Percentiles rank a stretch among this genome's conserved stretches.
Evolutionary conservation across 176 grass and related monocot species (phyloP).

Genomic region (Sorghum bicolor): DNA sequence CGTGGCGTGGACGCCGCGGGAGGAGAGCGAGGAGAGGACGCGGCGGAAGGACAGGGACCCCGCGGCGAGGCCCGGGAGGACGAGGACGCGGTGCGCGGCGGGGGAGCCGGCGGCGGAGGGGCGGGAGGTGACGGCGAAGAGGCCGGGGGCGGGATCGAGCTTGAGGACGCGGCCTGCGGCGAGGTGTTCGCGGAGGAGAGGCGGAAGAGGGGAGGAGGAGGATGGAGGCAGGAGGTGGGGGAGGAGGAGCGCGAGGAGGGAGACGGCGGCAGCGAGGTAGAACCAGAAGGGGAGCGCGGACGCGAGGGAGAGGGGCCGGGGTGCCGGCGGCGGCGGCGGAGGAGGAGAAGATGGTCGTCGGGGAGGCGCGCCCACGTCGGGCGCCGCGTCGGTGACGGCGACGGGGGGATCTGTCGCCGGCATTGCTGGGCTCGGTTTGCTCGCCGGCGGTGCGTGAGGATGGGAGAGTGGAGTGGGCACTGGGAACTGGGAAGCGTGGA

Average conservation of each 20-base stretch:
- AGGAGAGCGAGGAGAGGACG: constrained; percentile 35
- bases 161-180: constrained; percentile 51
- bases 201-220: constrained; percentile 27
- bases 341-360: not conserved
- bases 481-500: not conserved
- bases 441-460: not conserved
- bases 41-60: constrained; percentile 72
- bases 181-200: constrained; percentile 36
- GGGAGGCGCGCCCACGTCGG: not conserved
- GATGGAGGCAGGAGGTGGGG: constrained; percentile 23
- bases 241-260: constrained; percentile 59
- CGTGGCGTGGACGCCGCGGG: constrained; percentile 31
- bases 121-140: constrained; percentile 50
- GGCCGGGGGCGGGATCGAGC: constrained; percentile 28
- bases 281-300: constrained; percentile 70
- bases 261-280: constrained; percentile 64
- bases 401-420: not conserved
- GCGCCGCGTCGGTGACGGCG: not conserved
- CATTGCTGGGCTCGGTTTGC: constrained; percentile 19
- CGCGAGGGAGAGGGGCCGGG: not conserved
- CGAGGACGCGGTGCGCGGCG: constrained; percentile 38
- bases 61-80: constrained; percentile 59
- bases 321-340: not conserved
- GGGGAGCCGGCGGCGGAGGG: not conserved
- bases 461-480: not conserved